A percentile compares a stretch with the other conserved stretches of the same genome.
Conservation (phyloP, 1,284 basidiomycete species). For the Ustilago nuda region DNA sequence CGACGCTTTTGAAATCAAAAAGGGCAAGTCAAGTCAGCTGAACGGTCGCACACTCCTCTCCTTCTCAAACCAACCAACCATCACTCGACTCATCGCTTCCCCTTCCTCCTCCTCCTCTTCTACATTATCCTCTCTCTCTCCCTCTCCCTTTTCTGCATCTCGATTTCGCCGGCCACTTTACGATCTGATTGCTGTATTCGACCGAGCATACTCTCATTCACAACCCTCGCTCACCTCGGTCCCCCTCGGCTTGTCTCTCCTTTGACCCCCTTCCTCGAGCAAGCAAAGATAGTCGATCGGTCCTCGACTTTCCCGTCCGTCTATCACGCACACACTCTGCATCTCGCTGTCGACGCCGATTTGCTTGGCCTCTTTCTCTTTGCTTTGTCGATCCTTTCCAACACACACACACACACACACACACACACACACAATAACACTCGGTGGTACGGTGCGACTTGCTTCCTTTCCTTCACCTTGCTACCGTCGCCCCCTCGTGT, state of each 20-base stretch:
- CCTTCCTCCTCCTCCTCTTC: neutral
- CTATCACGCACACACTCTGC: neutral
- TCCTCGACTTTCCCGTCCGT: constrained; percentile 10
- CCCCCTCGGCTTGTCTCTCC: constrained; percentile 22
- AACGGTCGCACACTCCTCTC: neutral
- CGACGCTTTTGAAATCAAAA: neutral
- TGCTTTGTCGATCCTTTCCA: constrained; percentile 13
- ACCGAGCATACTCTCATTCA: neutral
- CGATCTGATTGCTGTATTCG: neutral
- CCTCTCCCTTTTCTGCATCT: neutral
- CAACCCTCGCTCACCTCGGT: constrained; percentile 9
- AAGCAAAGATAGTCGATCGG: constrained; percentile 4
- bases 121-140: neutral
- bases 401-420: neutral
- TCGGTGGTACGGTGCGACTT: neutral
- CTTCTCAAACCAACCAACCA: neutral
- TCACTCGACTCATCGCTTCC: neutral
- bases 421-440: neutral
- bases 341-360: constrained; percentile 3
- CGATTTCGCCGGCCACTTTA: neutral
- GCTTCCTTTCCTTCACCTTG: constrained; percentile 2
- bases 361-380: neutral
- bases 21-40: neutral
- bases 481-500: neutral
- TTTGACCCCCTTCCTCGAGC: constrained; percentile 4